Evolutionary conservation across 805 yeast genomes (phyloP).

Genomic region (Metschnikowia sp.): DNA sequence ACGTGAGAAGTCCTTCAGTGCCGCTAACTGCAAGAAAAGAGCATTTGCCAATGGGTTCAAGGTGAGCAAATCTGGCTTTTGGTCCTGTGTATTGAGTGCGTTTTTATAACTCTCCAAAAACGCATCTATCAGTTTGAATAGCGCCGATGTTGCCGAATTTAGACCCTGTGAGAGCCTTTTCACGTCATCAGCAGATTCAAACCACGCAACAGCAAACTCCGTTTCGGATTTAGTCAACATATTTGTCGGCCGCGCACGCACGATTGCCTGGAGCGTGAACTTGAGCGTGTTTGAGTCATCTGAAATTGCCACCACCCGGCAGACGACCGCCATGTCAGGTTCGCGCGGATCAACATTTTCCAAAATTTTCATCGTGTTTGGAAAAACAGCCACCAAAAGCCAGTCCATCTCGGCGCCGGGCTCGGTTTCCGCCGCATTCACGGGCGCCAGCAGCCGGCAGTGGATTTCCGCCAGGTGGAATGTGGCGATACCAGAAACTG

Average conservation of each 20-base stretch:
- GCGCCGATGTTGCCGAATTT: slow-evolving; percentile 13
- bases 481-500: slow-evolving; percentile 28
- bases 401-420: slow-evolving; percentile 28
- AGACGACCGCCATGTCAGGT: slow-evolving; percentile 35
- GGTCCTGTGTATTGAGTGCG: slow-evolving; percentile 21
- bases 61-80: slow-evolving; percentile 35
- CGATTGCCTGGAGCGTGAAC: slow-evolving; percentile 48
- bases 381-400: slow-evolving; percentile 36
- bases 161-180: slow-evolving; percentile 19
- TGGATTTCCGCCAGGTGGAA: slow-evolving; percentile 16
- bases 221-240: slow-evolving; percentile 3
- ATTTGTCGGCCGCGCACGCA: slow-evolving; percentile 34
- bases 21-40: slow-evolving; percentile 52
- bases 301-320: slow-evolving; percentile 45
- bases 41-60: slow-evolving; percentile 61
- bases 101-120: slow-evolving; percentile 38
- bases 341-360: slow-evolving; percentile 1
- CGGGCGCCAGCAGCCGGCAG: background rate
- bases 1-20: slow-evolving; percentile 43
- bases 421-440: background rate
- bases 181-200: slow-evolving; percentile 14
- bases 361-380: slow-evolving; percentile 31
- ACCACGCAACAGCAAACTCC: slow-evolving; percentile 25
- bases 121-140: slow-evolving; percentile 37
- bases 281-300: slow-evolving; percentile 43